Evolutionary conservation across 2,329 filamentous ascomycete genomes (phyloP).

Genomic region (Aspergillus quadricinctus): DNA sequence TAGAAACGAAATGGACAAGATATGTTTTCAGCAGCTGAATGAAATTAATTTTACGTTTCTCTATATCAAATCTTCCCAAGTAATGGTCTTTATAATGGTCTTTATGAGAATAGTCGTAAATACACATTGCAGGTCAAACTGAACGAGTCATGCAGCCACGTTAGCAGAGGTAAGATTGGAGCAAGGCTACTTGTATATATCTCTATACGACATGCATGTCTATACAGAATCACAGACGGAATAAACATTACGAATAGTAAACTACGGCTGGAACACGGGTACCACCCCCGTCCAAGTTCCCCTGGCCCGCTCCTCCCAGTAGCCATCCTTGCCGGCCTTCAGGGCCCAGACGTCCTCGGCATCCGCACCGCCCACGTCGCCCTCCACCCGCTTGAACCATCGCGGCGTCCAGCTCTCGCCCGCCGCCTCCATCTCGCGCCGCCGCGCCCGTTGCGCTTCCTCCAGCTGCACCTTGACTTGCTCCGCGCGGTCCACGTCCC

Average conservation of each 20-base stretch:
- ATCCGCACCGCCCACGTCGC: conserved; percentile 21
- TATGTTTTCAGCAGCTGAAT: neutral
- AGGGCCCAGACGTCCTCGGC: conserved; percentile 60
- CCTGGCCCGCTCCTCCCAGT: conserved; percentile 80
- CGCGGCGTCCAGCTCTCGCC: conserved; percentile 69
- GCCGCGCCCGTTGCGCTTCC: conserved; percentile 72
- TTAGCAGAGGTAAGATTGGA: neutral
- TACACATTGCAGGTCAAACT: no score
- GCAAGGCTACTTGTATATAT: neutral
- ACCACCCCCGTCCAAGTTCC: conserved; percentile 61
- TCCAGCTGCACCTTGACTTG: conserved; percentile 76
- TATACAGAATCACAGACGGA: neutral
- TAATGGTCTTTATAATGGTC: neutral
- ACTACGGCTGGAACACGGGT: conserved; percentile 48
- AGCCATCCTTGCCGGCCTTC: conserved; percentile 77
- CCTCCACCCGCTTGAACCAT: conserved; percentile 74
- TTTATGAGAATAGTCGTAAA: neutral
- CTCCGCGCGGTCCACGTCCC: conserved; percentile 79
- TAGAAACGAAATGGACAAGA: neutral
- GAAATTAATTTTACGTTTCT: neutral
- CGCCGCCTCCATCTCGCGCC: conserved; percentile 69
- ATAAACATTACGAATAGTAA: neutral
- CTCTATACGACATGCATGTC: neutral
- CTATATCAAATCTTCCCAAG: neutral
- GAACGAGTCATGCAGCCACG: no score